phyloP scores from a whole-genome alignment of 2,329 filamentous ascomycete species.

The Aureobasidium lini region DNA sequence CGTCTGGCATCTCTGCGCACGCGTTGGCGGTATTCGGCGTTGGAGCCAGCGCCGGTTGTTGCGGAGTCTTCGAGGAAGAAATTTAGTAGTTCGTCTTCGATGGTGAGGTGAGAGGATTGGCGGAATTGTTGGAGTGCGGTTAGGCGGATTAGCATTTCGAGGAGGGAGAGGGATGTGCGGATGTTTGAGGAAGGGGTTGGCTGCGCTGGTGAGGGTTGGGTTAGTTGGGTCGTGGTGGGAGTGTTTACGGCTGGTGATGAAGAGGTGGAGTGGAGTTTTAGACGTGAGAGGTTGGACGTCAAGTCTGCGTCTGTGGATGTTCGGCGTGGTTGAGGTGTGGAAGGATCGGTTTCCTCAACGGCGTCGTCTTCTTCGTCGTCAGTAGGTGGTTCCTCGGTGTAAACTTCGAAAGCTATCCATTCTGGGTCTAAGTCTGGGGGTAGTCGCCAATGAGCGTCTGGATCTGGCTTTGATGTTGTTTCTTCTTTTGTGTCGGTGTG shows the following conservation, averaged over 20 bases:
- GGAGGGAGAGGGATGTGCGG: slow-evolving; percentile 65
- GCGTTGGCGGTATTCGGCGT: slow-evolving; percentile 53
- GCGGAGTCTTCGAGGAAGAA: slow-evolving; percentile 73
- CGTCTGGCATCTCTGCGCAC: slow-evolving; percentile 53
- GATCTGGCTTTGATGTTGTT: not conserved
- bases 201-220: slow-evolving; percentile 14
- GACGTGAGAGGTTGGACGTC: slow-evolving; percentile 37
- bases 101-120: slow-evolving; percentile 79
- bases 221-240: slow-evolving; percentile 18
- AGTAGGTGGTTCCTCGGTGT: slow-evolving; percentile 54
- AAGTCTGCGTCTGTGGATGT: slow-evolving; percentile 36
- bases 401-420: slow-evolving; percentile 88
- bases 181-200: slow-evolving; percentile 39
- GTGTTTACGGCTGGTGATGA: slow-evolving; percentile 9
- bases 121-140: slow-evolving; percentile 87
- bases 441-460: slow-evolving; percentile 45
- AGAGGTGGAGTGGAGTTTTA: slow-evolving; percentile 33
- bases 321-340: slow-evolving; percentile 15
- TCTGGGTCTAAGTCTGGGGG: slow-evolving; percentile 75
- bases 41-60: slow-evolving; percentile 57
- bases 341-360: not conserved
- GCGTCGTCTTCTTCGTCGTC: slow-evolving; percentile 39
- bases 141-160: slow-evolving; percentile 82
- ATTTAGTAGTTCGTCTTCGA: slow-evolving; percentile 79
- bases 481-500: not conserved